Evolutionary conservation across 2,329 filamentous ascomycete genomes (phyloP).

Genomic region (Lachnellula arida): DNA sequence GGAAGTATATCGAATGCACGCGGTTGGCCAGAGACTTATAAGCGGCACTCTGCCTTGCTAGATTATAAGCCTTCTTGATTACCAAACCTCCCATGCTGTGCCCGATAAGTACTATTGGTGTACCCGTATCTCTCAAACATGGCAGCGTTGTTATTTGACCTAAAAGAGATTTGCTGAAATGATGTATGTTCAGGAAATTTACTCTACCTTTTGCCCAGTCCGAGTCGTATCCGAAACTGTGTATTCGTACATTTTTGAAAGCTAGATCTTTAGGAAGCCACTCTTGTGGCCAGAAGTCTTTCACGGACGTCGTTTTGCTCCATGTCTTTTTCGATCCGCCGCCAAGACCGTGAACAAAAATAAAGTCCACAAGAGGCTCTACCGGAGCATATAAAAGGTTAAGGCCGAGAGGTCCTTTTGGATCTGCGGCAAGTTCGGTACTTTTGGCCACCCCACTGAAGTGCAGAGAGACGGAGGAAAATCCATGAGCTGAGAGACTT

Average conservation of each 20-base stretch:
- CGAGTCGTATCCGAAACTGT: slow-evolving; percentile 35
- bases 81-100: slow-evolving; percentile 42
- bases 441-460: background rate
- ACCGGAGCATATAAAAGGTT: slow-evolving; percentile 7
- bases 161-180: slow-evolving; percentile 31
- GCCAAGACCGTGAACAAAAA: slow-evolving; percentile 40
- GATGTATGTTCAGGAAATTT: slow-evolving; percentile 22
- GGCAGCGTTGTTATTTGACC: slow-evolving; percentile 25
- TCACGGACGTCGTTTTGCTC: slow-evolving; percentile 22
- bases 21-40: slow-evolving; percentile 16
- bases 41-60: slow-evolving; percentile 16
- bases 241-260: slow-evolving; percentile 32
- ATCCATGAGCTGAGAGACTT: too few species aligned
- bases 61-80: slow-evolving; percentile 32
- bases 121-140: slow-evolving; percentile 23
- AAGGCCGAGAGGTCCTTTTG: slow-evolving; percentile 12
- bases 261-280: slow-evolving; percentile 33
- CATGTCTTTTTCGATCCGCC: slow-evolving; percentile 36
- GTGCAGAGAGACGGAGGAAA: too few species aligned
- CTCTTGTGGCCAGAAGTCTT: slow-evolving; percentile 32
- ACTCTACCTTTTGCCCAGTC: slow-evolving; percentile 23
- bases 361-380: slow-evolving; percentile 34
- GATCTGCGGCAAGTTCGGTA: background rate
- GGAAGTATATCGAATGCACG: slow-evolving; percentile 32
- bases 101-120: slow-evolving; percentile 39